Base-by-base conservation (phyloP, 1,284 basidiomycete genomes). In the Tilletia indica region DNA sequence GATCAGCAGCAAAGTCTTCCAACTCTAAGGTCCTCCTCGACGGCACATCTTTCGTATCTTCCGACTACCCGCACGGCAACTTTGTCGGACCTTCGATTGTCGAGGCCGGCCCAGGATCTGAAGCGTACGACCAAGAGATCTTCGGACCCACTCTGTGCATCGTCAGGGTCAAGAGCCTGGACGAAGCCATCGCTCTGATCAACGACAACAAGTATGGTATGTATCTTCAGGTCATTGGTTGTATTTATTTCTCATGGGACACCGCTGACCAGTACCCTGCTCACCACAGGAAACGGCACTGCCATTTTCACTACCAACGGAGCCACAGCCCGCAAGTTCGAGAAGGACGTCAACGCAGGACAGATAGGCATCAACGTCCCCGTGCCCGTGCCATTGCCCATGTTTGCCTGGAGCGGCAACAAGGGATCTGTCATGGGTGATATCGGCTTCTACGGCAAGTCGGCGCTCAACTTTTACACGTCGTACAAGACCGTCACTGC, bases 271-370 rank as follows among this genome's bases (percentile, higher is more conserved):
- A 31, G 25, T 31, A 69, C 38, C n/a, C 42, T 61, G 36, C 58
- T 38, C 25, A 21, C 12, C 69, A 47, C 58, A 63, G 87, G 95
- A 2, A 98, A 98, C 83, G 96, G 95, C 39, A 90, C 94, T n/a
- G 92, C 94, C 31, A 94, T 97, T 83, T 98, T 97, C 85, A 99
- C 96, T 42, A 93, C 95, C 86, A 93, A 92, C 67, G 96, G 96
- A n/a, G 92, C 95, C 42, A 94, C 94, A 6, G 95, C 94, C 25
- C 90, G 96, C 74, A 93, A 92, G 86, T 99, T 97, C 77, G 95
- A 99, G 86, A 88, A 88, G 63, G 88, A 91, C 72, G 90, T 96
- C 73, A 92, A 97, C 76, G 91, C 93, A 68, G 96, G 96, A 56
- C 94, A 98, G 86, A 80, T 86, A 42, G 85, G 86, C 70, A 75